phyloP scores from a whole-genome alignment of 176 grass and related monocot species.

The Ensete ventricosum region DNA sequence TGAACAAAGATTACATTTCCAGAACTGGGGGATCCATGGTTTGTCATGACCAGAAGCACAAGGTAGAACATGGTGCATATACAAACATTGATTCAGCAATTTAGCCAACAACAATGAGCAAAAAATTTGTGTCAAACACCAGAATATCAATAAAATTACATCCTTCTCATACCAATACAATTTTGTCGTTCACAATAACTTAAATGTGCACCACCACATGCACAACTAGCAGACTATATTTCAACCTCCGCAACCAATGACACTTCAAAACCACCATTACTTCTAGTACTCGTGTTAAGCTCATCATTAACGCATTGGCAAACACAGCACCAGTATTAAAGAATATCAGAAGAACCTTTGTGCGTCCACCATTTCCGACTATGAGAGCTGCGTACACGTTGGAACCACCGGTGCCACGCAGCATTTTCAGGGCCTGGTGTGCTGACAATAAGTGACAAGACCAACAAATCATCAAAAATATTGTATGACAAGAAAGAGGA shows the following conservation, averaged over 20 bases:
- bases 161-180: background rate
- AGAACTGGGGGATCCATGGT: background rate
- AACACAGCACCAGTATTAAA: constrained; percentile 18
- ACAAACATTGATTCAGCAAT: background rate
- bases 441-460: constrained; percentile 31
- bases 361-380: constrained; percentile 81
- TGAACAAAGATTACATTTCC: too few species aligned
- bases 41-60: background rate
- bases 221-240: background rate
- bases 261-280: background rate
- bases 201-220: background rate
- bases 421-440: constrained; percentile 70
- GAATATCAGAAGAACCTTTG: constrained; percentile 70
- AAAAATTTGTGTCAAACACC: background rate
- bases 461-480: background rate
- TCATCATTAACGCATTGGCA: background rate
- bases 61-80: background rate
- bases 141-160: background rate
- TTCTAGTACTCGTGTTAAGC: background rate
- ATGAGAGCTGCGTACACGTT: constrained; percentile 71
- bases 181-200: background rate
- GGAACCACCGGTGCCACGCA: constrained; percentile 95
- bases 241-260: background rate
- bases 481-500: constrained; percentile 5
- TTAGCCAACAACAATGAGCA: background rate